Evolutionary conservation across 176 grass and related monocot genomes (phyloP), one percentile per base, ranked within the genome.

Genomic region (Poa annua): DNA sequence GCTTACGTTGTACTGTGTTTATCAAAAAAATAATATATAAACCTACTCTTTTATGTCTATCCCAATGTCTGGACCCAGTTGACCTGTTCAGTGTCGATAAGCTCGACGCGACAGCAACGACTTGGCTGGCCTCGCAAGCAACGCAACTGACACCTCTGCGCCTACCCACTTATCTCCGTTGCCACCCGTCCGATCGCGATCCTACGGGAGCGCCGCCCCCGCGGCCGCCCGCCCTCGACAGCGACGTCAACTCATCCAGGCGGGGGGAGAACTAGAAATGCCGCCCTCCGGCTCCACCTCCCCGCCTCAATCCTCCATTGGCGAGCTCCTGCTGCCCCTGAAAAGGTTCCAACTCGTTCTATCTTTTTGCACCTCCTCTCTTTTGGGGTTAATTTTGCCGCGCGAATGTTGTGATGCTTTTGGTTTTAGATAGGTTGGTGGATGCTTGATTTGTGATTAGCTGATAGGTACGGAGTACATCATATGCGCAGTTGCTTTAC

Each of bases 161-260:
- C 35, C 50, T 60, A 6, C 42, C 73, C 19, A n/a, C 29, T 12
- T 24, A 4, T 59, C n/a, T 39, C 8, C 36, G 48, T 13, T 9
- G 33, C n/a, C 33, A 62, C 32, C 89, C 85, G 75, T 87, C 33
- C 26, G 82, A 88, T 91, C 44, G 22, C 56, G 86, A 92, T 92
- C 90, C 15, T 25, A 88, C 73, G 71, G 86, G 26, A 29, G 4
- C 69, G 20, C 68, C 55, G 42, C 70, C 24, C 17, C 35, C 67
- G 36, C 15, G 15, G 22, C 11, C 55, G 42, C 70, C 24, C 17
- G 26, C 61, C 38, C 61, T 32, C 49, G 75, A 85, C 50, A 85
- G 65, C 75, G 74, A 85, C 83, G 63, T 71, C 63, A 36, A 70
- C 38, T 78, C 75, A 36, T 79, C 62, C 50, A 57, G 51, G 34